These are phyloP conservation scores for Crithidia expoeki DNA, from an alignment of 208 protist species.

Conservation along the genomic window DNA sequence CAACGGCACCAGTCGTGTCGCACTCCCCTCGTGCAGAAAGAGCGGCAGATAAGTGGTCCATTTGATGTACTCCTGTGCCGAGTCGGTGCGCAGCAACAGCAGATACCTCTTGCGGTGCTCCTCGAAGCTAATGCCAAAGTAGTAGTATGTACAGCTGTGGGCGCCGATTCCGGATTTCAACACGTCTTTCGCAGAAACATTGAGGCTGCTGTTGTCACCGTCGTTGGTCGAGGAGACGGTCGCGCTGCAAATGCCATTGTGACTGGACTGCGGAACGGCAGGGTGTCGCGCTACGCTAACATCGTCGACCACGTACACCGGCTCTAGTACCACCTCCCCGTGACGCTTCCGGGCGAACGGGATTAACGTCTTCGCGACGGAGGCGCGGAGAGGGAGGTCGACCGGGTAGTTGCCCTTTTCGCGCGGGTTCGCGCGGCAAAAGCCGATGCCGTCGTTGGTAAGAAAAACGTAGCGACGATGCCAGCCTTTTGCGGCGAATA, in stretches of 20 bases:
- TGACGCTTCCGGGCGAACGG: conserved; percentile 33
- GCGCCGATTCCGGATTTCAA: not conserved
- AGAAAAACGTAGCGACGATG: conserved; percentile 51
- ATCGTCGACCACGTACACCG: conserved; percentile 62
- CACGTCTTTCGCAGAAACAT: not conserved
- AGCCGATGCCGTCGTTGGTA: conserved; percentile 51
- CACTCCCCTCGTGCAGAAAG: conserved; percentile 56
- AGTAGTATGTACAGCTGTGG: conserved; percentile 37
- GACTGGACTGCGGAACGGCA: conserved; percentile 30
- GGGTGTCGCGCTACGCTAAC: conserved; percentile 49
- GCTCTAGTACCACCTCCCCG: conserved; percentile 34
- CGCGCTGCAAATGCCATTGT: conserved; percentile 43
- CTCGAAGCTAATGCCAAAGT: conserved; percentile 65
- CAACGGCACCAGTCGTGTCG: conserved; percentile 43
- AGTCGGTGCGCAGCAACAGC: conserved; percentile 56
- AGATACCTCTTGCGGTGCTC: conserved; percentile 48
- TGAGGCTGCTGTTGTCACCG: not conserved
- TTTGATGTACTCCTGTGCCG: conserved; percentile 40
- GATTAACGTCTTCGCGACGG: conserved; percentile 41
- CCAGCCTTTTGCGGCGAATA: conserved; percentile 56
- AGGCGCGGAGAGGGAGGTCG: conserved; percentile 3
- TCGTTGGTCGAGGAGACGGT: conserved; percentile 7
- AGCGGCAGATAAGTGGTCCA: conserved; percentile 50
- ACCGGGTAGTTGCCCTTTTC: conserved; percentile 12
- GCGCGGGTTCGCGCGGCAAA: conserved; percentile 38